Evolutionary conservation across 352 stramenopile genomes (phyloP).

Genomic region (Peronospora farinosa): DNA sequence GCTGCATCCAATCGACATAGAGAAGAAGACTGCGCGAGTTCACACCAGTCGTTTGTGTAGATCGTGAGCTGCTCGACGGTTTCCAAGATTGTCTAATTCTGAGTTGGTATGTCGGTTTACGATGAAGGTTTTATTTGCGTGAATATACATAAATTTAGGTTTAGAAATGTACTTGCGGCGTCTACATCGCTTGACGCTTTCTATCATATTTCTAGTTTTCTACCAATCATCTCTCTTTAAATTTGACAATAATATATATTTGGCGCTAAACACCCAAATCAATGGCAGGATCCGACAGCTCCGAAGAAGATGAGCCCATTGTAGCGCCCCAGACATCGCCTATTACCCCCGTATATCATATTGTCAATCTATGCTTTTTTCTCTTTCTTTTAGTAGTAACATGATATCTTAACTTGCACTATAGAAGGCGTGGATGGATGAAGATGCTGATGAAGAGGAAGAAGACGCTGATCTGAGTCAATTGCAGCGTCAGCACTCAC

Average conservation of each 20-base stretch:
- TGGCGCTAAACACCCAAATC: background rate
- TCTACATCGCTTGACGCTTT: conserved; percentile 41
- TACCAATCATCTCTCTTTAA: too few species aligned
- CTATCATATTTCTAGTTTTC: background rate
- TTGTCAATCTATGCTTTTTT: background rate
- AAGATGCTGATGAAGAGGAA: conserved; percentile 76
- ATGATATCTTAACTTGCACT: conserved; percentile 1
- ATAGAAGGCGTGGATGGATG: conserved; percentile 73
- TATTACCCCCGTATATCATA: conserved; percentile 9
- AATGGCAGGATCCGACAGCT: conserved; percentile 61
- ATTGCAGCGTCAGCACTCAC: conserved; percentile 37
- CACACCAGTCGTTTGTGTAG: conserved; percentile 8
- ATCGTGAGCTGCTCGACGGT: conserved; percentile 33
- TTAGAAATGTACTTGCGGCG: conserved; percentile 13
- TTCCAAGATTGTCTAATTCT: conserved; percentile 32
- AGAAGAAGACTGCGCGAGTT: background rate
- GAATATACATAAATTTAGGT: conserved; percentile 1
- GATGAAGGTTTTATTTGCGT: background rate
- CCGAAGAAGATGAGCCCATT: conserved; percentile 83
- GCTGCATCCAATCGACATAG: background rate
- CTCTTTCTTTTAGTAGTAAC: conserved; percentile 2
- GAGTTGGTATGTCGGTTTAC: conserved; percentile 25
- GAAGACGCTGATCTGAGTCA: conserved; percentile 73
- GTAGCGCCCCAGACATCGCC: conserved; percentile 12
- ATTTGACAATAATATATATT: too few species aligned